phyloP scores from a whole-genome alignment of 352 stramenopile species.

The Pythium phragmitis region DNA sequence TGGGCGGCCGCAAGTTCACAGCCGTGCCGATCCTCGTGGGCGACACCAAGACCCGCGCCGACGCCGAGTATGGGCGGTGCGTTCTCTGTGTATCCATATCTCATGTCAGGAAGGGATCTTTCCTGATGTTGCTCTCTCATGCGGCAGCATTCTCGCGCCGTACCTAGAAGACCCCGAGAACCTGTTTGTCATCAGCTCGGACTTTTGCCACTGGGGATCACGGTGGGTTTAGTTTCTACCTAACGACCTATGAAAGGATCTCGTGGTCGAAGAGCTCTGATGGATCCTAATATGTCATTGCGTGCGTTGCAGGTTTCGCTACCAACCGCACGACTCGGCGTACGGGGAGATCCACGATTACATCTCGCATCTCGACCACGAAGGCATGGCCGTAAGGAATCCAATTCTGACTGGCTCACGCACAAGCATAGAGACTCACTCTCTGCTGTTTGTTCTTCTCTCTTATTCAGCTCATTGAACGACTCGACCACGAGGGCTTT shows the following conservation, averaged over 20 bases:
- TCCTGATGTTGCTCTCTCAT: too few species aligned
- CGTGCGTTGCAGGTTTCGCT: slow-evolving; percentile 72
- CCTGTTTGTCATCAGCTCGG: slow-evolving; percentile 95
- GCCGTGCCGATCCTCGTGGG: slow-evolving; percentile 96
- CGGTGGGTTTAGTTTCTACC: slow-evolving; percentile 32
- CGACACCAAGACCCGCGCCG: slow-evolving; percentile 79
- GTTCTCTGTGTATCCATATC: not conserved
- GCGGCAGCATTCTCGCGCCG: slow-evolving; percentile 80
- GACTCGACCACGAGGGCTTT: slow-evolving; percentile 90
- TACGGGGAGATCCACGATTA: slow-evolving; percentile 93
- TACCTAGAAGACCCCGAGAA: slow-evolving; percentile 92
- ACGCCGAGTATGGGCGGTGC: slow-evolving; percentile 87
- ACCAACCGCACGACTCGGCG: slow-evolving; percentile 82
- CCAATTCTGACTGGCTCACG: too few species aligned
- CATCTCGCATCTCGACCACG: slow-evolving; percentile 94
- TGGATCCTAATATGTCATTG: too few species aligned
- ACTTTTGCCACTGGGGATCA: slow-evolving; percentile 97
- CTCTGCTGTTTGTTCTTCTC: too few species aligned
- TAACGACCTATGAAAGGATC: too few species aligned
- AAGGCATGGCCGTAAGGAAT: slow-evolving; percentile 66
- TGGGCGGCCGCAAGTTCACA: slow-evolving; percentile 78
- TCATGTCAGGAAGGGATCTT: too few species aligned
- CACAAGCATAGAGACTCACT: too few species aligned
- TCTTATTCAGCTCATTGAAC: slow-evolving; percentile 79
- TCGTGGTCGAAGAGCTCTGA: too few species aligned